Evolutionary conservation across 352 stramenopile species (phyloP), one percentile per base, ranked within the genome.

Genomic region (Hyaloperonospora arabidopsidis): DNA sequence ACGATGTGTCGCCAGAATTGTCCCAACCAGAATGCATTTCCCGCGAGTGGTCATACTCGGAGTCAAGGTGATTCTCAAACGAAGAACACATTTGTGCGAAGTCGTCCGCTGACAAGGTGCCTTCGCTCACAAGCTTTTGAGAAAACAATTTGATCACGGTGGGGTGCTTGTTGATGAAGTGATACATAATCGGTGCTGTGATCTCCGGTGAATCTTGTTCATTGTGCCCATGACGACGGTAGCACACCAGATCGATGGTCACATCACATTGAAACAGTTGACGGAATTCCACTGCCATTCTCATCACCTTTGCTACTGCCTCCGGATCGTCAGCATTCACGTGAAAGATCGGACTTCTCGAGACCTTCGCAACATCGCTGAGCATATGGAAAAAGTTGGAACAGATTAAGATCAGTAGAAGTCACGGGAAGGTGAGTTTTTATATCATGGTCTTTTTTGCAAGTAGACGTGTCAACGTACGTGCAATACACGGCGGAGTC

Each of bases 161-260:
- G 32, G 79, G 80, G 52, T 92, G 77, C 49, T 91, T 79, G 62
- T 93, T 89, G 58, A 96, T 95, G 39, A 87, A 80, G 39, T 92
- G 64, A 65, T 96, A 96, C 87, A 96, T 95, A 36, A 95, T 67
- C 0, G 87, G 87, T 41, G 83, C 75, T 23, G 88, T 97, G 53
- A 97, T 87, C 50, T 88, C 71, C 7, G 88, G 88, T 25, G 83
- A 89, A 49, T 97, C 88, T 71, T 89, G 70, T 72, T 99, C 97
- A 65, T 99, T 99, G 80, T 99, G 97, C 11, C 97, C 97, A 66
- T 98, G 93, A 29, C 95, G 84, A 51, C 97, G 93, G 70, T 99
- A 99, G 68, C 97, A 98, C 18, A 99, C 86, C 59, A 99, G 84
- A 80, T 99, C 96, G 49, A 99, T 87, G 41, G 98, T 97, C 43